Evolutionary conservation across 2,329 filamentous ascomycete species (phyloP).

Genomic region (Pyrenochaeta sp.): DNA sequence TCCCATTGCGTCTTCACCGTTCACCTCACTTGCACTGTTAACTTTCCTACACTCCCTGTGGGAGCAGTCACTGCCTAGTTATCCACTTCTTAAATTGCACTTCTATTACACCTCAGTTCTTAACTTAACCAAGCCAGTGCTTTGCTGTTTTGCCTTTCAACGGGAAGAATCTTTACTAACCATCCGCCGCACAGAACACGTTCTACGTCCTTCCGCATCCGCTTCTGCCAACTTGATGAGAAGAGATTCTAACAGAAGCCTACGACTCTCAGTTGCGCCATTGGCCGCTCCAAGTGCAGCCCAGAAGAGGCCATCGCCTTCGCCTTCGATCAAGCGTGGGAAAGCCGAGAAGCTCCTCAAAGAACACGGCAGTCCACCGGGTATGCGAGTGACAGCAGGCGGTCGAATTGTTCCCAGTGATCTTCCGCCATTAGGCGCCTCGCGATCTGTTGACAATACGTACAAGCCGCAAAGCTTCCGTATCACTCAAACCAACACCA

Average conservation of each 20-base stretch:
- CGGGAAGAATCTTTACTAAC: slow-evolving; percentile 9
- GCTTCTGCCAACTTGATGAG: slow-evolving; percentile 44
- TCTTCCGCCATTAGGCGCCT: slow-evolving; percentile 41
- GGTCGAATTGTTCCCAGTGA: slow-evolving; percentile 62
- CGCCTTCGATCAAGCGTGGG: slow-evolving; percentile 59
- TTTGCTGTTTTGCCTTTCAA: background rate
- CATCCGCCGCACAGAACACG: slow-evolving; percentile 44
- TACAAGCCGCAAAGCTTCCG: slow-evolving; percentile 37
- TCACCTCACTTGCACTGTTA: background rate
- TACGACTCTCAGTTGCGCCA: slow-evolving; percentile 30
- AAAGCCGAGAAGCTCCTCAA: slow-evolving; percentile 61
- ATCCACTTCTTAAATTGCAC: background rate
- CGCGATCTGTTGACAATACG: slow-evolving; percentile 41
- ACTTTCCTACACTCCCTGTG: too few species aligned
- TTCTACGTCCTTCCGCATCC: slow-evolving; percentile 52
- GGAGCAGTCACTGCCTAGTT: background rate
- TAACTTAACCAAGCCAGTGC: background rate
- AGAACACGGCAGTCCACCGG: slow-evolving; percentile 60
- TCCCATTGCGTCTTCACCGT: background rate
- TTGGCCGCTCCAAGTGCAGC: slow-evolving; percentile 21
- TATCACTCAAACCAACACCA: slow-evolving; percentile 28
- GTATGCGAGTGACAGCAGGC: slow-evolving; percentile 61
- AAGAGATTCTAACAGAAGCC: slow-evolving; percentile 33
- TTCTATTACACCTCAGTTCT: background rate
- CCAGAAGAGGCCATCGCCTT: slow-evolving; percentile 55